phyloP scores from a whole-genome alignment of 1,284 basidiomycete species.

The Papiliotrema fonsecae region DNA sequence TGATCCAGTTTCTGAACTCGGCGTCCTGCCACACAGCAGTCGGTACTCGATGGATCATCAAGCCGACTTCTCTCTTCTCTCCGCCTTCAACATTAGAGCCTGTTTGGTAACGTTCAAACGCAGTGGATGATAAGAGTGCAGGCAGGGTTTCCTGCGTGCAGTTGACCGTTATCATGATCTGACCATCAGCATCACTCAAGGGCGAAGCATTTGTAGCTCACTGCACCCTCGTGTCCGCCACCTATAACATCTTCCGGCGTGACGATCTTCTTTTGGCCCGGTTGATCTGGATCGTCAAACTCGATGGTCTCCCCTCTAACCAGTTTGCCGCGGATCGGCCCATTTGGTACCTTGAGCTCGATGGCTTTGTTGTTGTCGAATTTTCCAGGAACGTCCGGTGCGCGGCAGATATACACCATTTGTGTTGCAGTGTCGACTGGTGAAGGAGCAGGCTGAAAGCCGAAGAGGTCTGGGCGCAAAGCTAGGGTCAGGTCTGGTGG shows the following conservation, averaged over 20 bases:
- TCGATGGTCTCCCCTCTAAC: constrained; percentile 48
- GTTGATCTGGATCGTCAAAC: constrained; percentile 46
- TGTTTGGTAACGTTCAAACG: constrained; percentile 53
- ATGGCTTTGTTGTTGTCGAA: constrained; percentile 69
- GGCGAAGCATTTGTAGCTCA: constrained; percentile 18
- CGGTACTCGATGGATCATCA: constrained; percentile 65
- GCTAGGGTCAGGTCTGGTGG: not conserved
- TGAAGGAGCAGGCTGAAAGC: constrained; percentile 23
- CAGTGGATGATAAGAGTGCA: constrained; percentile 52
- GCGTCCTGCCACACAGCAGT: constrained; percentile 63
- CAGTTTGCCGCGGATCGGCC: constrained; percentile 51
- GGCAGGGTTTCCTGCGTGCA: constrained; percentile 30
- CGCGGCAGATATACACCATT: constrained; percentile 65
- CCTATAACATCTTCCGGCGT: constrained; percentile 48
- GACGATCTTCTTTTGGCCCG: constrained; percentile 55
- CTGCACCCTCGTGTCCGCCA: constrained; percentile 40
- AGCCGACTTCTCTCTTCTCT: constrained; percentile 48
- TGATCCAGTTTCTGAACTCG: constrained; percentile 69
- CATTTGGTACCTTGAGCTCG: constrained; percentile 62
- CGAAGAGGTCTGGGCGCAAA: constrained; percentile 16
- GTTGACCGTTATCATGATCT: constrained; percentile 36
- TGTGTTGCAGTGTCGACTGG: constrained; percentile 30
- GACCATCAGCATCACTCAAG: not conserved
- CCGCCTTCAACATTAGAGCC: constrained; percentile 9
- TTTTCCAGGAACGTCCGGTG: constrained; percentile 75